A percentile compares a stretch with the other conserved stretches of the same genome.
Evolutionary conservation across 2,329 filamentous ascomycete genomes (phyloP).

Genomic region (Acephala macrosclerotiorum): DNA sequence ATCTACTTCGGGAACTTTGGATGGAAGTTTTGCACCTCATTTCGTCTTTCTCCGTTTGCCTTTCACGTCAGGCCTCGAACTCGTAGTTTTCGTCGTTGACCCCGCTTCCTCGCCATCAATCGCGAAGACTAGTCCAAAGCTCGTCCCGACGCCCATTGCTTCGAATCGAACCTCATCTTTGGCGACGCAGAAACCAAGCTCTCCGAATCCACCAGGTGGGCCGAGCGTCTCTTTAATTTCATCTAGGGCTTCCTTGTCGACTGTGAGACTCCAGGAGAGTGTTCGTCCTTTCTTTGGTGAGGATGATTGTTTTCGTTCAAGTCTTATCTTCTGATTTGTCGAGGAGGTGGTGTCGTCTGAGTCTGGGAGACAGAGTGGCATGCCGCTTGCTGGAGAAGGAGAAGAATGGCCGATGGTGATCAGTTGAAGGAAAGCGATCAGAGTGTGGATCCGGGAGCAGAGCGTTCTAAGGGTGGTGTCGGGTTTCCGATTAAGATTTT

Average conservation of each 20-base stretch:
- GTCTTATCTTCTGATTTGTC: slow-evolving; percentile 5
- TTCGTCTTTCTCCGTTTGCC: slow-evolving; percentile 4
- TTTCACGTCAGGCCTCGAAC: background rate
- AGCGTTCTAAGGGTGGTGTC: background rate
- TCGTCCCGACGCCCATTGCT: slow-evolving; percentile 28
- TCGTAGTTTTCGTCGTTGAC: background rate
- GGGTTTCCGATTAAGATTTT: background rate
- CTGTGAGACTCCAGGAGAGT: slow-evolving; percentile 26
- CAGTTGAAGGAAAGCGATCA: slow-evolving; percentile 6
- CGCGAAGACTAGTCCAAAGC: slow-evolving; percentile 20
- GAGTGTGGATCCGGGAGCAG: background rate
- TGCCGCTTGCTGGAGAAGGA: background rate
- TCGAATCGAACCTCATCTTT: slow-evolving; percentile 27
- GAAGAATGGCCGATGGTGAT: background rate
- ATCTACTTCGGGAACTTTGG: no score
- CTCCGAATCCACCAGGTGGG: slow-evolving; percentile 31
- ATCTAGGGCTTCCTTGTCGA: slow-evolving; percentile 26
- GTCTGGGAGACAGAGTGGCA: background rate
- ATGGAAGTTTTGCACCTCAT: background rate
- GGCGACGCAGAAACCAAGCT: slow-evolving; percentile 28
- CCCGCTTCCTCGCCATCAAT: background rate
- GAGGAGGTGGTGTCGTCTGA: background rate
- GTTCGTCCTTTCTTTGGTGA: slow-evolving; percentile 16
- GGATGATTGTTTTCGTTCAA: slow-evolving; percentile 9
- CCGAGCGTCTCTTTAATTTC: slow-evolving; percentile 33